These are phyloP conservation scores for Crucibulum laeve DNA, from an alignment of 768 basidiomycete genomes.

Conservation along the genomic window DNA sequence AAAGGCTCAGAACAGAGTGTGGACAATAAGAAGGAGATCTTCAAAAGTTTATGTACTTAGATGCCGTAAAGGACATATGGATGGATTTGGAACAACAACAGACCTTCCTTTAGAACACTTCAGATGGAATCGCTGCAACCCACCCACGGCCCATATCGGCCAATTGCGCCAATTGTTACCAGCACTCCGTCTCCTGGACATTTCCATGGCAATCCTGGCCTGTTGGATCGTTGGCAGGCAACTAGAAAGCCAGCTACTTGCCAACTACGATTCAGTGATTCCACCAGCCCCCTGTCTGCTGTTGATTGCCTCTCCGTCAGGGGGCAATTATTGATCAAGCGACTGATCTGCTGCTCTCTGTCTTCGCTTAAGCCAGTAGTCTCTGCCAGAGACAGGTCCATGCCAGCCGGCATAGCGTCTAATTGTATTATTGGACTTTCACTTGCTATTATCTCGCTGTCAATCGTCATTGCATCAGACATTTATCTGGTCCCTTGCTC, in stretches of 20 bases:
- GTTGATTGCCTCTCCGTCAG: no score
- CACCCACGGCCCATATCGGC: constrained; percentile 9
- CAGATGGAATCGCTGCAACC: constrained; percentile 4
- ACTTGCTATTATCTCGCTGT: no score
- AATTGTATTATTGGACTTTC: no score
- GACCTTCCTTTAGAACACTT: constrained; percentile 14
- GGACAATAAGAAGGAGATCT: constrained; percentile 9
- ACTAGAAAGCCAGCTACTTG: not conserved
- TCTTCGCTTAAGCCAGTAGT: no score
- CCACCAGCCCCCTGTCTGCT: no score
- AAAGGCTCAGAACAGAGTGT: constrained; percentile 6
- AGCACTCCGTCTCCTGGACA: constrained; percentile 11
- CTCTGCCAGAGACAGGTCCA: no score
- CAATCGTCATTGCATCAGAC: no score
- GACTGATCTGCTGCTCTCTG: no score
- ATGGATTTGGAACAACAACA: constrained; percentile 13
- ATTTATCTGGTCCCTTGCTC: no score
- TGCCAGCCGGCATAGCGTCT: no score
- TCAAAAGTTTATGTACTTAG: constrained; percentile 10
- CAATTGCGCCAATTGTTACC: not conserved
- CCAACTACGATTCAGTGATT: not conserved
- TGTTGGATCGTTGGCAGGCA: constrained; percentile 9
- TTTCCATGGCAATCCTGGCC: constrained; percentile 10
- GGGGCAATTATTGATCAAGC: no score
- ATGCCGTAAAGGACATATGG: constrained; percentile 8